These are phyloP conservation scores for Brassica balearica DNA, from an alignment of 441 rosid species.

Conservation along the genomic window DNA sequence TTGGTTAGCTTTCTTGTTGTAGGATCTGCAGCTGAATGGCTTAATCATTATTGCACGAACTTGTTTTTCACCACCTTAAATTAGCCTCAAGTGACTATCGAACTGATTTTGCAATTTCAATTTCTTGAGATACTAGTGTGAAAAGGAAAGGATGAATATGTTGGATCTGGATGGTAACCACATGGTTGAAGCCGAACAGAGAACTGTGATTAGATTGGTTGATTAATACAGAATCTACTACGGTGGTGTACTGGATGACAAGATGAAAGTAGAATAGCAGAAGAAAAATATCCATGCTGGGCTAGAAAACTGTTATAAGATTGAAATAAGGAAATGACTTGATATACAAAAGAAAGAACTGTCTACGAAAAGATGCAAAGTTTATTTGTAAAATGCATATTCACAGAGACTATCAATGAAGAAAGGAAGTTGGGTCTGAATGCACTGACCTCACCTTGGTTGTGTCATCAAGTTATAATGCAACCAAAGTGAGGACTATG, in stretches of 20 bases:
- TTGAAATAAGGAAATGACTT: constrained; percentile 6
- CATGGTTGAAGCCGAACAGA: neutral
- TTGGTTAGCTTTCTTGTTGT: constrained; percentile 73
- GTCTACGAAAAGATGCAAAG: constrained; percentile 29
- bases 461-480: constrained; percentile 31
- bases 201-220: neutral
- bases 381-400: constrained; percentile 28
- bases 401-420: constrained; percentile 33
- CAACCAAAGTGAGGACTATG: constrained; percentile 30
- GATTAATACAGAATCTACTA: neutral
- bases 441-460: constrained; percentile 21
- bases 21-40: constrained; percentile 72
- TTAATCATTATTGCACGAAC: constrained; percentile 51
- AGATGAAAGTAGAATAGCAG: neutral
- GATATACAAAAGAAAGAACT: constrained; percentile 41
- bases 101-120: neutral
- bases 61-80: constrained; percentile 31
- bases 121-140: neutral
- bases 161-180: neutral
- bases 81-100: constrained; percentile 8
- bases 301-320: neutral
- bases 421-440: constrained; percentile 31
- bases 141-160: neutral
- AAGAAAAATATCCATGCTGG: neutral
- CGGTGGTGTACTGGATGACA: neutral